Conservation (phyloP, 108 stramenopile species). For the Pseudonitzschia delicatissima region DNA sequence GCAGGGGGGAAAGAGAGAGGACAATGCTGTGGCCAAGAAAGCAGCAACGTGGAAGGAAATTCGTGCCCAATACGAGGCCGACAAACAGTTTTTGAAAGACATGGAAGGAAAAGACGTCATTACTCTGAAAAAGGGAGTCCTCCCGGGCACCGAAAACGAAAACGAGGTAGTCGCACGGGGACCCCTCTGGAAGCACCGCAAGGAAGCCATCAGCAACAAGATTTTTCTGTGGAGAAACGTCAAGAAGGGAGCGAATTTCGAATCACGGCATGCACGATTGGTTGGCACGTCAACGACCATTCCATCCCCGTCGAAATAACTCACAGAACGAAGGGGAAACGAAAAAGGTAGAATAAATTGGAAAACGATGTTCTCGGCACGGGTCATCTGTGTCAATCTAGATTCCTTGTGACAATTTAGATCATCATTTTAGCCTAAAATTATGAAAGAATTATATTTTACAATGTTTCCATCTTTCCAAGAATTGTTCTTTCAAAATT, state of each 20-base stretch:
- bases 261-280: conserved; percentile 30
- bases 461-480: too few relatives aligned
- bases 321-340: too few relatives aligned
- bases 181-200: conserved; percentile 38
- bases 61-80: conserved; percentile 46
- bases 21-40: conserved; percentile 33
- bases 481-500: too few relatives aligned
- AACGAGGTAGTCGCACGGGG: conserved; percentile 48
- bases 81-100: conserved; percentile 56
- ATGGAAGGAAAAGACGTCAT: conserved; percentile 23
- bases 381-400: too few relatives aligned
- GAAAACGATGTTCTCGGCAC: too few relatives aligned
- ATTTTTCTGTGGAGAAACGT: conserved; percentile 76
- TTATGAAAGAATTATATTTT: too few relatives aligned
- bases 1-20: conserved; percentile 44
- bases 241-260: conserved; percentile 50
- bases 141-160: conserved; percentile 50
- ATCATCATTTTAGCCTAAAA: too few relatives aligned
- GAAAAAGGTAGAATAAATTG: too few relatives aligned
- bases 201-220: conserved; percentile 17
- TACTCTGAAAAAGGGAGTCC: conserved; percentile 37
- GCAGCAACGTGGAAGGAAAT: conserved; percentile 46
- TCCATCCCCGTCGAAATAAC: too few relatives aligned
- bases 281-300: too few relatives aligned
- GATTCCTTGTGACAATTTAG: too few relatives aligned